These are phyloP conservation scores for Sherardia arvensis DNA, from an alignment of 257 asterid genomes.

Conservation along the genomic window DNA sequence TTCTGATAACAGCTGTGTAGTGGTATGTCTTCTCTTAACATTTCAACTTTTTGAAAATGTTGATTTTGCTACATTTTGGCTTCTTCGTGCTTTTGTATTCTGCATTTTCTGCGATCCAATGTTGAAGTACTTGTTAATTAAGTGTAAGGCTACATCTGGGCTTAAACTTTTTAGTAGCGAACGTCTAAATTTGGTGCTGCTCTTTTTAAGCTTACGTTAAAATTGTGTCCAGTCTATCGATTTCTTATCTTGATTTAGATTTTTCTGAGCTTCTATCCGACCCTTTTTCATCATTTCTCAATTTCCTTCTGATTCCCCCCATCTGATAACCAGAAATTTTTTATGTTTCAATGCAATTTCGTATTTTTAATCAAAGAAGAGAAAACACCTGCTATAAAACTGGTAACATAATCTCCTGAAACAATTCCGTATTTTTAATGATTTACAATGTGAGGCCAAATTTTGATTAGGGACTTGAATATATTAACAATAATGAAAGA, in stretches of 20 bases:
- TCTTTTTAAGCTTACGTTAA: neutral
- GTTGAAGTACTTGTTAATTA: slow-evolving; percentile 2
- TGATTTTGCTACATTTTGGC: neutral
- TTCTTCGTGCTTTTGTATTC: neutral
- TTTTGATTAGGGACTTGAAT: no score
- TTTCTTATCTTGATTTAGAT: neutral
- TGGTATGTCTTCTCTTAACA: slow-evolving; percentile 46
- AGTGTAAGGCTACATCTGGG: neutral
- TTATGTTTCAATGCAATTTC: neutral
- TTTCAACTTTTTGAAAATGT: neutral
- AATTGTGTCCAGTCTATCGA: neutral
- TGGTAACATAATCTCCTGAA: no score
- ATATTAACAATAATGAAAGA: neutral
- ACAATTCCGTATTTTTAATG: no score
- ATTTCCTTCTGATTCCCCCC: neutral
- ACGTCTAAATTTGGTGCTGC: neutral
- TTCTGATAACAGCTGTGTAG: slow-evolving; percentile 76
- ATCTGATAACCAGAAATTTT: neutral
- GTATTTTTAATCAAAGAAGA: neutral
- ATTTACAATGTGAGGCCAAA: no score
- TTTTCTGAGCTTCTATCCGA: neutral
- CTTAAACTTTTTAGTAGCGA: neutral
- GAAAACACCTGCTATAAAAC: no score
- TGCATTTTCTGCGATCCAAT: neutral
- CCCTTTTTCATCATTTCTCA: neutral